Evolutionary conservation across 495 filamentous ascomycete genomes (phyloP), one percentile per base, ranked within the genome.

Genomic region (Filosporella fistucella): DNA sequence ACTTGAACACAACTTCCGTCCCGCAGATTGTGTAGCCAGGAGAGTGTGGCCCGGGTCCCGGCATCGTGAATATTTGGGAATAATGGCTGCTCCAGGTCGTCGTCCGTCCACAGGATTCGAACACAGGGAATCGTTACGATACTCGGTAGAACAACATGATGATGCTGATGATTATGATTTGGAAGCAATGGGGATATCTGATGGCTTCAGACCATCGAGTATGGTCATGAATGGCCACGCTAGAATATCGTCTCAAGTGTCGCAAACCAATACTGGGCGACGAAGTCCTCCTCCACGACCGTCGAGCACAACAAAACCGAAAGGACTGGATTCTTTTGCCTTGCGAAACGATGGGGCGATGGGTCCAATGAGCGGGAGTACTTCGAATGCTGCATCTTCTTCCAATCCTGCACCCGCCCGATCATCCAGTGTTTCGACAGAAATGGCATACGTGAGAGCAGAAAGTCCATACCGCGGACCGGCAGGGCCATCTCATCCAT

Each of bases 401-500:
- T 36, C 48, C 22, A 51, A 45, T 42, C 11, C 51, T 8, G 26
- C 52, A 18, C 51, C 25, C 11, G 66, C 68, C 17, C 67, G 65
- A 20, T 42, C 56, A 4, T 70, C 71, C 14, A 62, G 44, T 26
- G 48, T 52, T 16, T 57, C 57, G 14, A 57, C 54, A 14, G 57
- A 56, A 51, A 77, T 22, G 59, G 75, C 49, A 66, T 78, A 46
- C 20, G 37, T 59, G 17, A 71, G 69, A 25, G 33, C 69, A 2
- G 82, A 88, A 25, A 74, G 72, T 36, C 76, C 82, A 4, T 78
- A 85, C 37, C 70, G 68, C 17, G 82, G 82, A 11, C 71, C 80
- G 1, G 71, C 66, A 26, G 81, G 82, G n/a, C 88, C 88, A n/a
- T 84, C 85, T 33, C 88, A 93, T 56, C 89, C 90, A 0, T 95